Conservation (phyloP, 345 rosid species). For the Salix koriyanagi region DNA sequence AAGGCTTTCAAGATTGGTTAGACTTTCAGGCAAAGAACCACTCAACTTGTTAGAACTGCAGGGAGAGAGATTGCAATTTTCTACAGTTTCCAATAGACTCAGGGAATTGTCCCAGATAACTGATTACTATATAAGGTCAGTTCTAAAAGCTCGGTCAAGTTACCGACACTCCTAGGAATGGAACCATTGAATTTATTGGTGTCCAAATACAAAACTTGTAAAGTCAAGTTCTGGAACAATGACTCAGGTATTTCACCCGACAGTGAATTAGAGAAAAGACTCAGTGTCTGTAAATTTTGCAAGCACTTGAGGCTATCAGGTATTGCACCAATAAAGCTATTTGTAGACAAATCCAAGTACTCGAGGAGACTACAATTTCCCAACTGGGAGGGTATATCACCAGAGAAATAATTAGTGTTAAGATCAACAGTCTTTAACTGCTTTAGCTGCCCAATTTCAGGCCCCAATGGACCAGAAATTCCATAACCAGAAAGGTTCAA, state of each 20-base stretch:
- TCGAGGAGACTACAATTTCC: slow-evolving; percentile 51
- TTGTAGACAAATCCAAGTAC: slow-evolving; percentile 51
- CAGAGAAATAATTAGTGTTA: slow-evolving; percentile 47
- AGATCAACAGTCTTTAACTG: slow-evolving; percentile 45
- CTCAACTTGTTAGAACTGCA: slow-evolving; percentile 43
- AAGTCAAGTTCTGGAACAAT: slow-evolving; percentile 36
- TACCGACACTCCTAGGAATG: slow-evolving; percentile 56
- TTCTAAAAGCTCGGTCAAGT: slow-evolving; percentile 31
- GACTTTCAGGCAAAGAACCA: slow-evolving; percentile 56
- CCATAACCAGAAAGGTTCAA: slow-evolving; percentile 42
- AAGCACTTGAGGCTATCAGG: slow-evolving; percentile 39
- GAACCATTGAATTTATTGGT: slow-evolving; percentile 54
- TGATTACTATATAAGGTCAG: slow-evolving; percentile 42
- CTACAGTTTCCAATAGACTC: slow-evolving; percentile 61
- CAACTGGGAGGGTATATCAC: slow-evolving; percentile 41
- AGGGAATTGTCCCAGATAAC: slow-evolving; percentile 61
- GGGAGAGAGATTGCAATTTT: slow-evolving; percentile 36
- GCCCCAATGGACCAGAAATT: slow-evolving; percentile 57
- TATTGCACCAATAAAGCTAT: slow-evolving; percentile 50
- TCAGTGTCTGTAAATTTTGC: slow-evolving; percentile 27
- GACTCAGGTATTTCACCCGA: slow-evolving; percentile 55
- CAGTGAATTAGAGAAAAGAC: slow-evolving; percentile 46
- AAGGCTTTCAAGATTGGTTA: slow-evolving; percentile 52
- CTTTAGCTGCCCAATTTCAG: slow-evolving; percentile 46
- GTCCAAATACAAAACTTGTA: slow-evolving; percentile 37